Percentiles rank a stretch among this genome's conserved stretches.
Evolutionary conservation across 331 rosid species (phyloP).

Genomic region (Malus hybrid): DNA sequence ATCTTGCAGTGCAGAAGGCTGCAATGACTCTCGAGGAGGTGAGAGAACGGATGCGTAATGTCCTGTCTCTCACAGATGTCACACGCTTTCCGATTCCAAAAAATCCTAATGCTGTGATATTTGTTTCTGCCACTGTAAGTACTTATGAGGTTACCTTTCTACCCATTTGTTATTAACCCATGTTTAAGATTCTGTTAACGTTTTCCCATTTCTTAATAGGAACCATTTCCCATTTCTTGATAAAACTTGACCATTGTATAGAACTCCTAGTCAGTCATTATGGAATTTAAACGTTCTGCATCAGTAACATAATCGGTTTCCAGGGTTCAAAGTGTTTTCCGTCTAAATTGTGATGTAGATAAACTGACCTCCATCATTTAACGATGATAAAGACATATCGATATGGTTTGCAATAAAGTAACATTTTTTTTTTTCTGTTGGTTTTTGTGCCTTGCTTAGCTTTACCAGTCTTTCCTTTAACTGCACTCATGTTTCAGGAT

Average conservation of each 20-base stretch:
- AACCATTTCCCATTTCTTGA: no score
- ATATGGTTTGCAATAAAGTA: no score
- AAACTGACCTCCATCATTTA: no score
- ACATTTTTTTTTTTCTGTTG: neutral
- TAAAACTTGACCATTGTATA: no score
- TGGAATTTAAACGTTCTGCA: no score
- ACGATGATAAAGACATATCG: no score
- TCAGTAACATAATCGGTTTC: no score
- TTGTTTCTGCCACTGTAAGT: slow-evolving; percentile 97
- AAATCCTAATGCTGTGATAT: slow-evolving; percentile 74
- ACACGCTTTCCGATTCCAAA: slow-evolving; percentile 95
- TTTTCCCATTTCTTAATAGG: neutral
- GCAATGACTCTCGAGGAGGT: slow-evolving; percentile 93
- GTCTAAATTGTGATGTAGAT: no score
- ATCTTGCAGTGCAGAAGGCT: slow-evolving; percentile 59
- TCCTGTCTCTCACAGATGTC: slow-evolving; percentile 92
- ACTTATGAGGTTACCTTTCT: neutral
- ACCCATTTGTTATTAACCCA: neutral
- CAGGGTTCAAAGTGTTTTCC: no score
- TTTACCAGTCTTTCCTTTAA: neutral
- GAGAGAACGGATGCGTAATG: slow-evolving; percentile 80
- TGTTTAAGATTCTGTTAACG: neutral
- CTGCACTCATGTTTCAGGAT: slow-evolving; percentile 46
- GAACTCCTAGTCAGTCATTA: no score
- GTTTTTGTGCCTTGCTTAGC: neutral